Percentiles rank a stretch among this genome's conserved stretches.
phyloP scores from a whole-genome alignment of 106 monocot genomes.

The Dioscorea zingiberensis region DNA sequence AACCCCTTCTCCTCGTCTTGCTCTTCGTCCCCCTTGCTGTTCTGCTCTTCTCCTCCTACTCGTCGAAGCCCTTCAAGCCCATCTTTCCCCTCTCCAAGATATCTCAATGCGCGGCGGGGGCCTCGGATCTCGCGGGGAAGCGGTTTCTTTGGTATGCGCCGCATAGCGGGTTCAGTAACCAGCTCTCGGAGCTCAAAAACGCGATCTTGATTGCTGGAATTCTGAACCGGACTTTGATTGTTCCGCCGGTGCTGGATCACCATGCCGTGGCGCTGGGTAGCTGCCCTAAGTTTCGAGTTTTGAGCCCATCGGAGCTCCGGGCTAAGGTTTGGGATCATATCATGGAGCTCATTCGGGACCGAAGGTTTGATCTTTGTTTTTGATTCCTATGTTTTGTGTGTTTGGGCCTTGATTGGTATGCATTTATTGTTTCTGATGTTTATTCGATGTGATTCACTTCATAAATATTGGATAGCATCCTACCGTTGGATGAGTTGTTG shows the following conservation, averaged over 20 bases:
- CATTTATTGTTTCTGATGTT: neutral
- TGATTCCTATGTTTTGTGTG: too few species aligned
- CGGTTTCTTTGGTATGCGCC: constrained; percentile 83
- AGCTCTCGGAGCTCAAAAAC: constrained; percentile 76
- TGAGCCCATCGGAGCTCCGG: constrained; percentile 39
- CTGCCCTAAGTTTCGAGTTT: constrained; percentile 94
- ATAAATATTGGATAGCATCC: too few species aligned
- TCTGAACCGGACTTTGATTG: constrained; percentile 85
- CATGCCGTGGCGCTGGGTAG: constrained; percentile 92
- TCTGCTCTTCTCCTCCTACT: constrained; percentile 22
- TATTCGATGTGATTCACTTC: too few species aligned
- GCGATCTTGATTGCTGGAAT: constrained; percentile 63
- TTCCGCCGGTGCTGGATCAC: constrained; percentile 93
- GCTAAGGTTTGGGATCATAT: constrained; percentile 73
- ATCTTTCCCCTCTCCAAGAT: neutral
- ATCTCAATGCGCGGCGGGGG: constrained; percentile 5
- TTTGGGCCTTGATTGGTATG: neutral
- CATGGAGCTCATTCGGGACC: constrained; percentile 36
- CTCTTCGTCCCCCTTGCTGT: constrained; percentile 25
- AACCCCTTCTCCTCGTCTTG: constrained; percentile 18
- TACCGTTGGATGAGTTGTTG: too few species aligned
- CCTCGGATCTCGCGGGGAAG: constrained; percentile 9
- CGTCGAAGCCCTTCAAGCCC: constrained; percentile 8
- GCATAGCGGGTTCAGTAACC: constrained; percentile 99
- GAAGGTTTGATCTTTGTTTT: constrained; percentile 47